phyloP scores from a whole-genome alignment of 2,329 filamentous ascomycete genomes.

The Davidsoniella eucalypti region DNA sequence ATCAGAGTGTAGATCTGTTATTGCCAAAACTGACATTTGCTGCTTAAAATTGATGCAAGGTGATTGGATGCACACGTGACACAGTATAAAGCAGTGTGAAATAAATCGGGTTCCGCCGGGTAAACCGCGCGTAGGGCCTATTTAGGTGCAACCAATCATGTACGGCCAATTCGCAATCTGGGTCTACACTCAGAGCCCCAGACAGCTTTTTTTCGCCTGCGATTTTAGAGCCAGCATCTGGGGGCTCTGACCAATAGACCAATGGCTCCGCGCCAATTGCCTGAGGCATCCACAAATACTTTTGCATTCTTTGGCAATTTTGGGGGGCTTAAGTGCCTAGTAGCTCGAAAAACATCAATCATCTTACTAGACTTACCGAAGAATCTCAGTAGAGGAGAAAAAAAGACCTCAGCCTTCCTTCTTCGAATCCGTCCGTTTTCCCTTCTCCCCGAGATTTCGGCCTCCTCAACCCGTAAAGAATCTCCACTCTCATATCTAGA shows the following conservation, averaged over 20 bases:
- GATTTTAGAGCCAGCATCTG: neutral
- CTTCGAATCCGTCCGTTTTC: slow-evolving; percentile 12
- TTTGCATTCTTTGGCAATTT: slow-evolving; percentile 4
- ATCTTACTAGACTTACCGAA: neutral
- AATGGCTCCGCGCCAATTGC: slow-evolving; percentile 5
- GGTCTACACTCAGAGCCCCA: neutral
- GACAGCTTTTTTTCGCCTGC: slow-evolving; percentile 1
- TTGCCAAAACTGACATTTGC: neutral
- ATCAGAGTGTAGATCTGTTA: neutral
- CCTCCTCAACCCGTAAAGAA: slow-evolving; percentile 13
- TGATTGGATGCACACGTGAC: slow-evolving; percentile 8
- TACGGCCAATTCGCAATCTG: slow-evolving; percentile 10
- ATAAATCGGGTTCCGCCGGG: slow-evolving; percentile 11
- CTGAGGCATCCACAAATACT: slow-evolving; percentile 12
- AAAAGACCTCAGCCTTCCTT: slow-evolving; percentile 33
- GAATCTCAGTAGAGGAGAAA: slow-evolving; percentile 3
- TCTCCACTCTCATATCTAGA: slow-evolving; percentile 11
- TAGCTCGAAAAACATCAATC: slow-evolving; percentile 7
- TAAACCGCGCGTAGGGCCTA: slow-evolving; percentile 6
- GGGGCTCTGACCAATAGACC: neutral
- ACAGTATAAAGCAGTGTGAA: neutral
- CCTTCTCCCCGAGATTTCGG: slow-evolving; percentile 15
- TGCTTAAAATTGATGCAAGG: neutral
- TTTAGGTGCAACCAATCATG: slow-evolving; percentile 6
- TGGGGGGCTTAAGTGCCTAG: slow-evolving; percentile 7